Percentiles rank a stretch among this genome's conserved stretches.
phyloP scores from a whole-genome alignment of 768 basidiomycete genomes.

The Collybia sp. region DNA sequence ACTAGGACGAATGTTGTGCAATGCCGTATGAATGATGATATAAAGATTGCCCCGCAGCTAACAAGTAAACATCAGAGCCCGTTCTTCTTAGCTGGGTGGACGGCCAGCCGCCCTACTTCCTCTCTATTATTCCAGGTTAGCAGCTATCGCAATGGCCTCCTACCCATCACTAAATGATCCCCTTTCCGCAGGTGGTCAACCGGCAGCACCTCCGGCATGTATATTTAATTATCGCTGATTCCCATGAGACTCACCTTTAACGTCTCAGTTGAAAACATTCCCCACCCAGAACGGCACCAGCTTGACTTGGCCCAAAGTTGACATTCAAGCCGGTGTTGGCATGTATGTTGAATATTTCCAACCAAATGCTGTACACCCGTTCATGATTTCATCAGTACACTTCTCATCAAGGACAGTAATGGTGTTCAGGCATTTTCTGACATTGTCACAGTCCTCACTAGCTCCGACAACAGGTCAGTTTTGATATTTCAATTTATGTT shows the following conservation, averaged over 20 bases:
- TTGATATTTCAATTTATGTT: background rate
- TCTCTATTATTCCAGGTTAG: slow-evolving; percentile 60
- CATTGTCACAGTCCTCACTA: slow-evolving; percentile 35
- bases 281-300: background rate
- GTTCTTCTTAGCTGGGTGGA: slow-evolving; percentile 47
- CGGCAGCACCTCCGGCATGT: slow-evolving; percentile 46
- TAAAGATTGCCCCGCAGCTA: too few species aligned
- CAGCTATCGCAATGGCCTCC: background rate
- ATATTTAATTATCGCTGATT: background rate
- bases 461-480: slow-evolving; percentile 30
- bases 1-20: slow-evolving; percentile 32
- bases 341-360: background rate
- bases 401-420: slow-evolving; percentile 52
- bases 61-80: slow-evolving; percentile 42
- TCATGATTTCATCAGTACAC: slow-evolving; percentile 32
- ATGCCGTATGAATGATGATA: slow-evolving; percentile 41
- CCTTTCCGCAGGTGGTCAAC: slow-evolving; percentile 43
- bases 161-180: background rate
- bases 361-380: background rate
- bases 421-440: slow-evolving; percentile 51
- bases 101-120: slow-evolving; percentile 52
- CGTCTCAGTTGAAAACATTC: background rate
- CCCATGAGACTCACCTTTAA: background rate
- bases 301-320: slow-evolving; percentile 6
- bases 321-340: slow-evolving; percentile 34